phyloP scores from a whole-genome alignment of 2,329 filamentous ascomycete genomes.

The Ophiocordyceps unilateralis region DNA sequence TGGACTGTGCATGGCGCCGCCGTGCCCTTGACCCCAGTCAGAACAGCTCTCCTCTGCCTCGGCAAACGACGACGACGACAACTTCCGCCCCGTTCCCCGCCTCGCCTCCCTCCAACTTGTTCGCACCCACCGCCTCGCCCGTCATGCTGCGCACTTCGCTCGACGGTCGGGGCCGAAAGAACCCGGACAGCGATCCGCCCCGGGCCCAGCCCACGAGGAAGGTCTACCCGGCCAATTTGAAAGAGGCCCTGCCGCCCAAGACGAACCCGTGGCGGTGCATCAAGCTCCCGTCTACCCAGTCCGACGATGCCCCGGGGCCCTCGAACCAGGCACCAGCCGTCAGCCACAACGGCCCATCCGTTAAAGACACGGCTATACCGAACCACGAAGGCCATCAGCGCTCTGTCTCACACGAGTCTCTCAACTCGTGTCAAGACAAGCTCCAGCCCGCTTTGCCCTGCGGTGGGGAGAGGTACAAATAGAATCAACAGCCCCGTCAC shows the following conservation, averaged over 20 bases:
- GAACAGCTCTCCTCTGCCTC: background rate
- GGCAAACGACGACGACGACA: too few relatives aligned
- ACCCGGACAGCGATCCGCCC: slow-evolving; percentile 1
- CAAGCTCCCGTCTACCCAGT: background rate
- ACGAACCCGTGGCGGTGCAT: slow-evolving; percentile 13
- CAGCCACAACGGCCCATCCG: background rate
- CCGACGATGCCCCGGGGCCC: background rate
- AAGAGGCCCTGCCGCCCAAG: slow-evolving; percentile 16
- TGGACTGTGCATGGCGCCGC: background rate
- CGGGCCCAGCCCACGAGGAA: background rate
- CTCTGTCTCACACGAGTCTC: background rate
- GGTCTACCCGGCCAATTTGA: slow-evolving; percentile 5
- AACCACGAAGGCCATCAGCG: background rate
- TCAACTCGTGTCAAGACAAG: slow-evolving; percentile 6
- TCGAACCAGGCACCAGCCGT: background rate
- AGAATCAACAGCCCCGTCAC: background rate
- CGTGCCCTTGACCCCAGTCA: background rate
- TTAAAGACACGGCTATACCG: background rate
- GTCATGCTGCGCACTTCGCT: slow-evolving; percentile 10
- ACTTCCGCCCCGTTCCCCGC: background rate
- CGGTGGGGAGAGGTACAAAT: slow-evolving; percentile 9
- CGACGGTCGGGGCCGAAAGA: slow-evolving; percentile 9
- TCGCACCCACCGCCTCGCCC: background rate
- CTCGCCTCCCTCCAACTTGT: background rate
- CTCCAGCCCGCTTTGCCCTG: slow-evolving; percentile 11